phyloP scores from a whole-genome alignment of 371 early-diverging fungal species.

The Mucor racemosus region DNA sequence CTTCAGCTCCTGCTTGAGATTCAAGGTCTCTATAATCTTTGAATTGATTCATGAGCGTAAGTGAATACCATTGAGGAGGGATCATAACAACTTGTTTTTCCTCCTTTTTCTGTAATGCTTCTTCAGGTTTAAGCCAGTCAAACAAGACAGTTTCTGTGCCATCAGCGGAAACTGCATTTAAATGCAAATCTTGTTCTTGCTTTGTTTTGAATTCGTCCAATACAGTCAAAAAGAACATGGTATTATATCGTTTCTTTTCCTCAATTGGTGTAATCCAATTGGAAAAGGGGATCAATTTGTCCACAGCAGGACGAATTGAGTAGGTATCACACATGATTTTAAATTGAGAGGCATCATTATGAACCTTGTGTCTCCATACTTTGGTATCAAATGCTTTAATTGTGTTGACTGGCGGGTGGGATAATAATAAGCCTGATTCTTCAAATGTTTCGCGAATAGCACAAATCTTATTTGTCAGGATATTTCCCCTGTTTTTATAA shows the following conservation, averaged over 20 bases:
- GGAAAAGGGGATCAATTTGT: slow-evolving; percentile 59
- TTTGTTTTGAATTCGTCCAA: slow-evolving; percentile 24
- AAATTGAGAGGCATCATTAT: slow-evolving; percentile 59
- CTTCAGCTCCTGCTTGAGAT: slow-evolving; percentile 36
- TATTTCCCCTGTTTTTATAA: slow-evolving; percentile 4
- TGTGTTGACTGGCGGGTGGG: slow-evolving; percentile 43
- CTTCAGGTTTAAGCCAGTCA: slow-evolving; percentile 74
- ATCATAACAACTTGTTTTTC: slow-evolving; percentile 42
- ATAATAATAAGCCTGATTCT: slow-evolving; percentile 75
- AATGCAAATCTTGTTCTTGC: slow-evolving; percentile 21
- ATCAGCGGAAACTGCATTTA: slow-evolving; percentile 49
- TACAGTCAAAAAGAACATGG: slow-evolving; percentile 76
- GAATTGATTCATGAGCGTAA: slow-evolving; percentile 45
- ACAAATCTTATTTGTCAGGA: slow-evolving; percentile 57
- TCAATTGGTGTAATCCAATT: slow-evolving; percentile 82
- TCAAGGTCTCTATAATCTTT: slow-evolving; percentile 35
- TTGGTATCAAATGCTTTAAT: slow-evolving; percentile 34
- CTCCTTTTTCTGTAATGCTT: slow-evolving; percentile 39
- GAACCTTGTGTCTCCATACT: slow-evolving; percentile 59
- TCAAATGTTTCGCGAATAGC: slow-evolving; percentile 87
- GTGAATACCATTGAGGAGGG: slow-evolving; percentile 74
- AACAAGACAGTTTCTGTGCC: slow-evolving; percentile 66
- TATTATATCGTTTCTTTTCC: slow-evolving; percentile 72
- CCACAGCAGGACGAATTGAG: slow-evolving; percentile 51
- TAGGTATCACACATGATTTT: slow-evolving; percentile 54